Evolutionary conservation across 441 rosid species (phyloP).

Genomic region (Bocquillonia castaneifolia): DNA sequence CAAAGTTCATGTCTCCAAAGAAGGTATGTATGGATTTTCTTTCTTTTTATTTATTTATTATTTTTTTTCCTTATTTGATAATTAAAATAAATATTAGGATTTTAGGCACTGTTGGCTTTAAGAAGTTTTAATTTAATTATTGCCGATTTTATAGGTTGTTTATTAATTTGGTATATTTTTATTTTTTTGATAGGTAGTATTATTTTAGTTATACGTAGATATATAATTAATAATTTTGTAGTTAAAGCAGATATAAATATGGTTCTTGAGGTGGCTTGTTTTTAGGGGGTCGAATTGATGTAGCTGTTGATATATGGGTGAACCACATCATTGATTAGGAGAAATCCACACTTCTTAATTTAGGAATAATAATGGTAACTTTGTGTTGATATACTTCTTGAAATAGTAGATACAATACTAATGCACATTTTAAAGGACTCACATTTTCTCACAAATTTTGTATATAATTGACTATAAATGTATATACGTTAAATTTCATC

Average conservation of each 20-base stretch:
- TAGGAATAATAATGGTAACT: too few species aligned
- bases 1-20: slow-evolving; percentile 16
- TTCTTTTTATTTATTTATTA: not conserved
- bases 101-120: too few species aligned
- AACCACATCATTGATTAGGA: not conserved
- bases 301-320: not conserved
- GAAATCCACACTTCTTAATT: not conserved
- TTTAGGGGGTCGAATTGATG: not conserved
- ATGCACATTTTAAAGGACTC: not conserved
- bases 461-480: too few species aligned
- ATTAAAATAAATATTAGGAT: not conserved
- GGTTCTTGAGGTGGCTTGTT: not conserved
- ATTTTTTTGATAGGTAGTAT: too few species aligned
- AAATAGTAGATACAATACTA: not conserved
- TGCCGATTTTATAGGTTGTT: too few species aligned
- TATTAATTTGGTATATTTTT: too few species aligned
- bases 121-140: too few species aligned
- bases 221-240: too few species aligned
- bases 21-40: slow-evolving; percentile 40
- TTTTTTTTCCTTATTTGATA: not conserved
- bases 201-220: too few species aligned
- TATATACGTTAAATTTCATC: not conserved
- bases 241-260: too few species aligned
- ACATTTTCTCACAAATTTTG: not conserved
- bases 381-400: not conserved